These are phyloP conservation scores for Eimeria nieschulzi DNA, from an alignment of 169 alveolate genomes.

Conservation along the genomic window DNA sequence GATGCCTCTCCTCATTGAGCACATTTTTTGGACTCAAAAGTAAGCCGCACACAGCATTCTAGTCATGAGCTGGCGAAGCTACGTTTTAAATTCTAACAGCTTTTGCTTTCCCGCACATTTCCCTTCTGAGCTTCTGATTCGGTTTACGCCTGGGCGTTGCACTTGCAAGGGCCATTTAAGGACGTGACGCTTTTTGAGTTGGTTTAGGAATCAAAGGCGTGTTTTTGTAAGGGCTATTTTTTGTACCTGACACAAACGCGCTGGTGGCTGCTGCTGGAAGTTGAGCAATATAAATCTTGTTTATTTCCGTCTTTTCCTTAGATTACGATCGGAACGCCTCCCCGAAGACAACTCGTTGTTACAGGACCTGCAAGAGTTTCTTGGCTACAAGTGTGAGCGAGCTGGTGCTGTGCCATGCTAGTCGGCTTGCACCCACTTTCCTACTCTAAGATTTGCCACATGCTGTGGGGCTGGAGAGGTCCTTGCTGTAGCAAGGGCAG, in stretches of 20 bases:
- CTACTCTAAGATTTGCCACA: neutral
- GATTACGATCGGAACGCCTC: slow-evolving; percentile 49
- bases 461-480: neutral
- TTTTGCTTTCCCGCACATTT: too few relatives aligned
- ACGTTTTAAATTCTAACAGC: too few relatives aligned
- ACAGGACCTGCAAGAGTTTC: slow-evolving; percentile 76
- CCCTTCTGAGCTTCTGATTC: too few relatives aligned
- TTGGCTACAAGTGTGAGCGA: slow-evolving; percentile 72
- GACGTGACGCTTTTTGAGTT: neutral
- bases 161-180: neutral
- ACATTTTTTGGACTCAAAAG: slow-evolving; percentile 75
- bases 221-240: too few relatives aligned
- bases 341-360: slow-evolving; percentile 57
- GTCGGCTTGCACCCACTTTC: neutral
- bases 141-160: too few relatives aligned
- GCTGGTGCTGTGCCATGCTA: too few relatives aligned
- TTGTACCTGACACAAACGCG: too few relatives aligned
- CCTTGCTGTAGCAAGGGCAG: neutral
- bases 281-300: too few relatives aligned
- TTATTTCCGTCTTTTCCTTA: neutral
- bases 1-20: slow-evolving; percentile 74
- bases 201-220: too few relatives aligned
- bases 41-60: neutral
- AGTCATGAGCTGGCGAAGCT: too few relatives aligned
- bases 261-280: too few relatives aligned